A percentile compares a stretch with the other conserved stretches of the same genome.
These are phyloP conservation scores for Simmondsia chinensis DNA, from an alignment of 148 eudicot species.

Conservation along the genomic window DNA sequence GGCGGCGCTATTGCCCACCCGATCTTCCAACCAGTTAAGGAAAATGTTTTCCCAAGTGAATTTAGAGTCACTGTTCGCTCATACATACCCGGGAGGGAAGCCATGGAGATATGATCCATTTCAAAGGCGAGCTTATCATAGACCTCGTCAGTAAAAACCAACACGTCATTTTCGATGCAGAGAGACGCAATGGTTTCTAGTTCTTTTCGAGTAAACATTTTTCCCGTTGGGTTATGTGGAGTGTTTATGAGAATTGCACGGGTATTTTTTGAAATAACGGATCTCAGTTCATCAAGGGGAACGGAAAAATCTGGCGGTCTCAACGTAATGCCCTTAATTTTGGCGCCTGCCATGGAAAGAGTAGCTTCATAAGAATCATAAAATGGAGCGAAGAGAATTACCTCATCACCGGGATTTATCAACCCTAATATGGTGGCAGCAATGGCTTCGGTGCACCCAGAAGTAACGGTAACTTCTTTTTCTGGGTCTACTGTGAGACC, in stretches of 20 bases:
- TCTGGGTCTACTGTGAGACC: slow-evolving; percentile 83
- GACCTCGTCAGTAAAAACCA: slow-evolving; percentile 88
- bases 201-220: slow-evolving; percentile 83
- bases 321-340: slow-evolving; percentile 62
- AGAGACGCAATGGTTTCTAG: slow-evolving; percentile 70
- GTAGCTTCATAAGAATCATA: slow-evolving; percentile 96
- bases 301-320: slow-evolving; percentile 72
- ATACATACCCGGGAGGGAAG: slow-evolving; percentile 94
- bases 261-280: slow-evolving; percentile 55
- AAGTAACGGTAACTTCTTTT: slow-evolving; percentile 92
- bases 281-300: slow-evolving; percentile 74
- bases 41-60: slow-evolving; percentile 93
- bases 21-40: slow-evolving; percentile 98
- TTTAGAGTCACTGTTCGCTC: slow-evolving; percentile 87
- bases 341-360: slow-evolving; percentile 96
- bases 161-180: slow-evolving; percentile 79
- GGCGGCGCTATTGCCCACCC: slow-evolving; percentile 99
- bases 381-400: slow-evolving; percentile 89
- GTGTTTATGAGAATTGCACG: slow-evolving; percentile 86
- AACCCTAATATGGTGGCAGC: slow-evolving; percentile 92
- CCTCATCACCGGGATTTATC: slow-evolving; percentile 93
- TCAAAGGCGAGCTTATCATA: slow-evolving; percentile 91
- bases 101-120: slow-evolving; percentile 94
- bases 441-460: slow-evolving; percentile 99
- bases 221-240: slow-evolving; percentile 97